These are phyloP conservation scores for Fusarium sp. DNA, from an alignment of 2,329 filamentous ascomycete genomes.

Conservation along the genomic window DNA sequence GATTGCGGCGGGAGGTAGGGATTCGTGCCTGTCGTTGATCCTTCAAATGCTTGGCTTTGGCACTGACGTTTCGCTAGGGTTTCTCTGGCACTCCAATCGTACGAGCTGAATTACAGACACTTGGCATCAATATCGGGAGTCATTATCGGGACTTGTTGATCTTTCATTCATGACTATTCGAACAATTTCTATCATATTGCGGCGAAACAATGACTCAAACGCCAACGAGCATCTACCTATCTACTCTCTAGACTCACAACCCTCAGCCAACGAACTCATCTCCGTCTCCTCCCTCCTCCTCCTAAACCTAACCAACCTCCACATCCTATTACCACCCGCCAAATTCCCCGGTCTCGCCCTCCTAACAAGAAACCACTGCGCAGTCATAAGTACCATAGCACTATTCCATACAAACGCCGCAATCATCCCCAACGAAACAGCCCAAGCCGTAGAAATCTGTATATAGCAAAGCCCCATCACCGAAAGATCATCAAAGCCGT, in stretches of 20 bases:
- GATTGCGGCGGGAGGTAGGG: neutral
- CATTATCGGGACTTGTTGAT: neutral
- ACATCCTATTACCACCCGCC: neutral
- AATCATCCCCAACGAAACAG: conserved; percentile 15
- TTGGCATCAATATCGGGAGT: too few relatives aligned
- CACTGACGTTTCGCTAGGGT: rapidly evolving
- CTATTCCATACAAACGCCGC: conserved; percentile 23
- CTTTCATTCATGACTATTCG: neutral
- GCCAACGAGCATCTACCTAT: neutral
- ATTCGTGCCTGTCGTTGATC: neutral
- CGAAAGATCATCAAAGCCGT: conserved; percentile 2
- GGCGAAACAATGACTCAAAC: neutral
- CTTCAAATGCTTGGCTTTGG: rapidly evolving
- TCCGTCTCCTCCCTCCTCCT: neutral
- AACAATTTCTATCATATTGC: rapidly evolving
- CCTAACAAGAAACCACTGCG: conserved; percentile 18
- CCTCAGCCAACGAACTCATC: conserved; percentile 7
- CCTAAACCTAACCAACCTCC: conserved; percentile 8
- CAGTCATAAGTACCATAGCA: conserved; percentile 23
- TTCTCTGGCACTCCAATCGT: neutral
- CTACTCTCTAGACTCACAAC: neutral
- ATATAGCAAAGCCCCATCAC: conserved; percentile 16
- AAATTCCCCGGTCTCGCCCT: neutral
- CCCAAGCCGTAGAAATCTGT: conserved; percentile 12
- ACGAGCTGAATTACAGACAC: neutral